Conservation (phyloP, 1,139 yeast species). For the Nematodospora anomalae region DNA sequence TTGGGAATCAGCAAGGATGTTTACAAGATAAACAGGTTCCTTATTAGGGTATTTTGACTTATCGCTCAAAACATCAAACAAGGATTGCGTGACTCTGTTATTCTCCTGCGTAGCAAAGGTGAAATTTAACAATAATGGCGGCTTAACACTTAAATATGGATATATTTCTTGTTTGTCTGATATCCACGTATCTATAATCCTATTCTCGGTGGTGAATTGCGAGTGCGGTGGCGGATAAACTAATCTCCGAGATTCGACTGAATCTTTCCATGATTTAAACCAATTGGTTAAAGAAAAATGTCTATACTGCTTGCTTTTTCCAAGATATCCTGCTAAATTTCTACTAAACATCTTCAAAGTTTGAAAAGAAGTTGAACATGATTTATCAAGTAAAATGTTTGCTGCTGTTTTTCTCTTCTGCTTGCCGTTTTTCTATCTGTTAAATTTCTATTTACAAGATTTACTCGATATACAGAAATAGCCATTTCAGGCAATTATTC, state of each 20-base stretch:
- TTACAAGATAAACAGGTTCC: slow-evolving; percentile 58
- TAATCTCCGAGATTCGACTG: slow-evolving; percentile 19
- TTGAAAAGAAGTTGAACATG: neutral
- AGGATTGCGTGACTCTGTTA: slow-evolving; percentile 61
- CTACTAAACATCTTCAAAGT: slow-evolving; percentile 12
- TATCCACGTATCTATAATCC: slow-evolving; percentile 44
- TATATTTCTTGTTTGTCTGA: slow-evolving; percentile 55
- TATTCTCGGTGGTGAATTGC: slow-evolving; percentile 39
- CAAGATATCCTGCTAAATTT: slow-evolving; percentile 11
- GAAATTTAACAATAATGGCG: slow-evolving; percentile 71
- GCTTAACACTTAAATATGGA: slow-evolving; percentile 50
- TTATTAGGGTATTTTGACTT: slow-evolving; percentile 46
- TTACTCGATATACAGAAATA: neutral
- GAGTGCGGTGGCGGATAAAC: slow-evolving; percentile 44
- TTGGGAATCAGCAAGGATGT: slow-evolving; percentile 65
- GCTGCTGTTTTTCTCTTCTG: slow-evolving; percentile 2
- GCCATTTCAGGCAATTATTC: slow-evolving; percentile 6
- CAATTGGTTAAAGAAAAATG: slow-evolving; percentile 13
- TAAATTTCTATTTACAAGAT: neutral
- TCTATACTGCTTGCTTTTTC: slow-evolving; percentile 7
- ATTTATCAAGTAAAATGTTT: neutral
- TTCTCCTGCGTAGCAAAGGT: slow-evolving; percentile 67
- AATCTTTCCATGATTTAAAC: slow-evolving; percentile 15
- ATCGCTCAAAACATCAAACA: slow-evolving; percentile 56
- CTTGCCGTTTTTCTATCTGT: neutral